These are phyloP conservation scores for Dianthus caryophyllus DNA, from an alignment of 148 eudicot species.

Conservation along the genomic window DNA sequence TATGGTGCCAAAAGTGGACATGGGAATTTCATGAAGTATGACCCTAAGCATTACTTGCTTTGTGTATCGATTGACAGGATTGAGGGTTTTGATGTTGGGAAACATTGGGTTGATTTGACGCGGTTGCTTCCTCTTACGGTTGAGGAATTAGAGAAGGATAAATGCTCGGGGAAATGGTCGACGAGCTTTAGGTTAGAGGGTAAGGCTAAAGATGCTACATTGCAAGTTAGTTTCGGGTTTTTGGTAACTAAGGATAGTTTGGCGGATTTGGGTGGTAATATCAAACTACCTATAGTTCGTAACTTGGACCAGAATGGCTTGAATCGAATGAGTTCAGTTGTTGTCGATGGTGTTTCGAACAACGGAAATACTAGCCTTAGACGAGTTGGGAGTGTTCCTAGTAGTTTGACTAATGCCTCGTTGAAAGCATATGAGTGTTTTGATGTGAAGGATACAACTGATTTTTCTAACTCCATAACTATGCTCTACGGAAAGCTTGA, in stretches of 20 bases:
- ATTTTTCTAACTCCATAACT: slow-evolving; percentile 37
- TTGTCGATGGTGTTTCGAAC: slow-evolving; percentile 26
- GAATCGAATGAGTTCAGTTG: slow-evolving; percentile 21
- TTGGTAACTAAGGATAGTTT: slow-evolving; percentile 38
- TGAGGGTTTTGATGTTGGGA: slow-evolving; percentile 54
- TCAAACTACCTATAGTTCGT: slow-evolving; percentile 28
- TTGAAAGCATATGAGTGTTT: slow-evolving; percentile 26
- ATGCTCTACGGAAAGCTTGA: slow-evolving; percentile 48
- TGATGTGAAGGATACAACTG: slow-evolving; percentile 33
- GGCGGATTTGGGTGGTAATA: slow-evolving; percentile 28
- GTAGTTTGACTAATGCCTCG: slow-evolving; percentile 30
- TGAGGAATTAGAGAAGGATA: slow-evolving; percentile 67
- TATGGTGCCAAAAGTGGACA: slow-evolving; percentile 51
- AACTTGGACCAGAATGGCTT: slow-evolving; percentile 25
- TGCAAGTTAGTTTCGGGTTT: slow-evolving; percentile 77
- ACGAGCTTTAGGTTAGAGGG: slow-evolving; percentile 72
- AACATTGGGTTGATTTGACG: slow-evolving; percentile 75
- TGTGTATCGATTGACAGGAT: slow-evolving; percentile 44
- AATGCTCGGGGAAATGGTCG: slow-evolving; percentile 70
- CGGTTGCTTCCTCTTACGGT: slow-evolving; percentile 79
- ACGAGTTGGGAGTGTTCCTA: slow-evolving; percentile 45
- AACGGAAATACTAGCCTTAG: slow-evolving; percentile 30
- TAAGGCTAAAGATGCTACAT: slow-evolving; percentile 60
- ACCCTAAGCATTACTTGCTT: slow-evolving; percentile 62
- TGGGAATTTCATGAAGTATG: slow-evolving; percentile 59